Evolutionary conservation across 2,329 filamentous ascomycete genomes (phyloP).

Genomic region (Penicillium vulpinum): DNA sequence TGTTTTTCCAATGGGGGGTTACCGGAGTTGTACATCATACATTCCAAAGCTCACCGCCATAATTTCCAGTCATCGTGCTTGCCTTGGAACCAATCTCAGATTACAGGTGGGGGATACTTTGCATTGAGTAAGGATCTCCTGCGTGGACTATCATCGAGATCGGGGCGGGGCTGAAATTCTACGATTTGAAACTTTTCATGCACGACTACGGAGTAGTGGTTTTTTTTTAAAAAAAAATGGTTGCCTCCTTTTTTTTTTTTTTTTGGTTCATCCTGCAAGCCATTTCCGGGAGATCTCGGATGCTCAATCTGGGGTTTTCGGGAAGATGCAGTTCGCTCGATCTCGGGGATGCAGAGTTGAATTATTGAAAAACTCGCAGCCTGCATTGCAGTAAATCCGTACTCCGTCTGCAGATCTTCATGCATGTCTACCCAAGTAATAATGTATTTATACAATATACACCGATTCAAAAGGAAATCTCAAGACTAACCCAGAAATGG

Average conservation of each 20-base stretch:
- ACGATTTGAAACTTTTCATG: constrained; percentile 4
- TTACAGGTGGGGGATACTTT: not conserved
- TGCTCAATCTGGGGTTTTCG: constrained; percentile 2
- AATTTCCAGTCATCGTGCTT: not conserved
- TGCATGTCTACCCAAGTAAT: not conserved
- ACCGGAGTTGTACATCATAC: not conserved
- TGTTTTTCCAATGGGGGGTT: not conserved
- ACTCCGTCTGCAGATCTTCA: no score
- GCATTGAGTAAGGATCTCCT: constrained; percentile 5
- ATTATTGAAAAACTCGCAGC: not conserved
- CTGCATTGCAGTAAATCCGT: not conserved
- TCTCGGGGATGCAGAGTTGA: not conserved
- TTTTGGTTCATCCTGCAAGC: constrained; percentile 9
- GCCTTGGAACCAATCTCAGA: constrained; percentile 2
- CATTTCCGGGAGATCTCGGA: constrained; percentile 2
- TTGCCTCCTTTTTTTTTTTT: not conserved
- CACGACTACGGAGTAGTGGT: not conserved
- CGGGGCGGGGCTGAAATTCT: not conserved
- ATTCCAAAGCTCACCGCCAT: constrained; percentile 5
- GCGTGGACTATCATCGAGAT: not conserved
- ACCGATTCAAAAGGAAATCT: not conserved
- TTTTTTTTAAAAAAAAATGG: not conserved
- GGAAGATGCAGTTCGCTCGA: not conserved
- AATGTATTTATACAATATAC: not conserved
- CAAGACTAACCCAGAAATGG: no score